A percentile compares a stretch with the other conserved stretches of the same genome.
phyloP scores from a whole-genome alignment of 495 filamentous ascomycete genomes.

The Tetracladium marchalianum region DNA sequence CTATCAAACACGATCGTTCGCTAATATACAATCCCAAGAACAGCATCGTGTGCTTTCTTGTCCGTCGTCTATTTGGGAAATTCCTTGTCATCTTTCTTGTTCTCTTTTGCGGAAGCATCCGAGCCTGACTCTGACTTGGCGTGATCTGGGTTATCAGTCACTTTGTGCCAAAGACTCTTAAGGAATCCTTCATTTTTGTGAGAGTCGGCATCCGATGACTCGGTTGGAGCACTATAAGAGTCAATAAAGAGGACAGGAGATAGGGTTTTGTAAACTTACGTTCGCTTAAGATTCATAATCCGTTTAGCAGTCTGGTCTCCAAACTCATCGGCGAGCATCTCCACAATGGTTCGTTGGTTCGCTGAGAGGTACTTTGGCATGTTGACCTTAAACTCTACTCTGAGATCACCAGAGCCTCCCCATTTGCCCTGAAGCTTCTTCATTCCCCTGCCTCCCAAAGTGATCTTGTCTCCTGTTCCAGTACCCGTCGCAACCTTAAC shows the following conservation, averaged over 20 bases:
- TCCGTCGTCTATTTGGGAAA: too few species aligned
- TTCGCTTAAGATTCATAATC: constrained; percentile 52
- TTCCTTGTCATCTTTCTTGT: constrained; percentile 1
- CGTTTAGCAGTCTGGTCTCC: constrained; percentile 83
- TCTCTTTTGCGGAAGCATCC: constrained; percentile 22
- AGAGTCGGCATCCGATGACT: constrained; percentile 24
- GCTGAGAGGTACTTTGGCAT: constrained; percentile 89
- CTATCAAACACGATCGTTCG: too few species aligned
- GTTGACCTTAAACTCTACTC: constrained; percentile 85
- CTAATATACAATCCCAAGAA: too few species aligned
- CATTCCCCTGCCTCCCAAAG: constrained; percentile 84
- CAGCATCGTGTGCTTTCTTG: too few species aligned
- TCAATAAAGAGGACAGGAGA: neutral
- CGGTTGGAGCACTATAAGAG: constrained; percentile 1
- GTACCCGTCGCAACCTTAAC: constrained; percentile 84
- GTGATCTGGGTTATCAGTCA: constrained; percentile 65
- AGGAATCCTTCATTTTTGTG: constrained; percentile 76
- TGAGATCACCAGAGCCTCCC: constrained; percentile 60
- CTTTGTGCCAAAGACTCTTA: constrained; percentile 78
- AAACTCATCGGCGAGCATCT: constrained; percentile 94
- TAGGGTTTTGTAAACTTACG: constrained; percentile 8
- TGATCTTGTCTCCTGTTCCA: constrained; percentile 83
- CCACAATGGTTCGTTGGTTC: constrained; percentile 84
- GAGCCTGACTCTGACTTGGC: constrained; percentile 20
- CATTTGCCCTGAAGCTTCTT: constrained; percentile 54